Percentiles rank a stretch among this genome's conserved stretches.
phyloP scores from a whole-genome alignment of 352 stramenopile genomes.

The Pythium phragmiticola region DNA sequence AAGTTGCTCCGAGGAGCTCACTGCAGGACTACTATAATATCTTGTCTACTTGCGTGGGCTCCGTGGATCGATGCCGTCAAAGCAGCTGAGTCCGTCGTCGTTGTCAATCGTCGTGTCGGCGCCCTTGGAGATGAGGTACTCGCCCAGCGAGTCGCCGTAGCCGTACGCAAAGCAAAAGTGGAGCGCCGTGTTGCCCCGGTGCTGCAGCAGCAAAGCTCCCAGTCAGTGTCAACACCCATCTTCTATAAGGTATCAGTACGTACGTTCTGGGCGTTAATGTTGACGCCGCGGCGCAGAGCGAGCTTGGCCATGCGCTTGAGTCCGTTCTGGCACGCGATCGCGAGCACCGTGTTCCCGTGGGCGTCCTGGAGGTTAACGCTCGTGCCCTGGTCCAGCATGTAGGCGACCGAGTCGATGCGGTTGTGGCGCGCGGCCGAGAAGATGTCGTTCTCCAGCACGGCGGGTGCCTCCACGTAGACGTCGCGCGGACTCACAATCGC shows the following conservation, averaged over 20 bases:
- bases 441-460: conserved; percentile 64
- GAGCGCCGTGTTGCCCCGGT: conserved; percentile 85
- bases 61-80: conserved; percentile 53
- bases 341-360: conserved; percentile 86
- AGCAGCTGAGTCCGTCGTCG: conserved; percentile 59
- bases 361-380: conserved; percentile 71
- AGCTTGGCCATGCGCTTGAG: conserved; percentile 89
- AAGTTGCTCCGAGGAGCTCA: conserved; percentile 1
- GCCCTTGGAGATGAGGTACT: conserved; percentile 89
- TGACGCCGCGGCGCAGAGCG: conserved; percentile 71
- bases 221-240: neutral
- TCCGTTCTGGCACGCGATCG: conserved; percentile 89
- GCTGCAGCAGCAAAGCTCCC: conserved; percentile 23
- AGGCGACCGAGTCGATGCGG: conserved; percentile 76
- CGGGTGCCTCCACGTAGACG: conserved; percentile 19
- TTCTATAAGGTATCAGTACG: conserved; percentile 11
- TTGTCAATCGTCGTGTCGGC: conserved; percentile 73
- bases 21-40: neutral
- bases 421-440: conserved; percentile 88
- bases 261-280: conserved; percentile 89
- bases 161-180: conserved; percentile 91
- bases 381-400: conserved; percentile 85
- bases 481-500: conserved; percentile 13
- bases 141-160: conserved; percentile 84
- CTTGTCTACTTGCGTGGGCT: conserved; percentile 28